Evolutionary conservation across 768 basidiomycete species (phyloP).

Genomic region (Trametes villosa): DNA sequence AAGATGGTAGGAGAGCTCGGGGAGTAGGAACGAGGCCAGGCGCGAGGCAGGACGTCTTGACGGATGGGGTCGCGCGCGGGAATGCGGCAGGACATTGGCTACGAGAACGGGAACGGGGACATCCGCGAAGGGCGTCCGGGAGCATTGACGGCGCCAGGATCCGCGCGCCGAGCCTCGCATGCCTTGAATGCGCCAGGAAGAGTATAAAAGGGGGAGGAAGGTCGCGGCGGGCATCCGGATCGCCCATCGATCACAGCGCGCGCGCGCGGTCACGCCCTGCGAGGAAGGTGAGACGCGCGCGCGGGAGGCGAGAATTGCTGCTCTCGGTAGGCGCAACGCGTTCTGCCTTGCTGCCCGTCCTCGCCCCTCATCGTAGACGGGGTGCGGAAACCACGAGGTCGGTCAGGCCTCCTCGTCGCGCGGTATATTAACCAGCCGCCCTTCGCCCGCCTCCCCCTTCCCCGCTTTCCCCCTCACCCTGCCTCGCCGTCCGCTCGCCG

Average conservation of each 20-base stretch:
- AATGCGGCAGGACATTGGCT: not conserved
- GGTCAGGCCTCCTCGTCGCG: conserved; percentile 5
- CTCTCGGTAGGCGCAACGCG: conserved; percentile 4
- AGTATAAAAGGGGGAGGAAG: not conserved
- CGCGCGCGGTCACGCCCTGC: conserved; percentile 10
- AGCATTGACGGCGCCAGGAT: not conserved
- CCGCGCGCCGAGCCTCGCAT: not conserved
- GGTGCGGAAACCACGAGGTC: conserved; percentile 18
- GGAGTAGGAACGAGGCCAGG: not conserved
- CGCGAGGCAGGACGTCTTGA: not conserved
- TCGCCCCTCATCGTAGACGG: not conserved
- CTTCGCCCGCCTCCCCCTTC: not conserved
- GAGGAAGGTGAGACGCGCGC: not conserved
- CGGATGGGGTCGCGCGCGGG: too few relatives aligned
- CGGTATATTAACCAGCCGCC: conserved; percentile 9
- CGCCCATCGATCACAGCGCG: conserved; percentile 20
- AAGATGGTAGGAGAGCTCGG: not conserved
- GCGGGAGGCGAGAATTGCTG: not conserved
- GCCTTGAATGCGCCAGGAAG: not conserved
- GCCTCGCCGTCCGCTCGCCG: too few relatives aligned
- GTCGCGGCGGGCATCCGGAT: conserved; percentile 3
- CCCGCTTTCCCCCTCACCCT: not conserved
- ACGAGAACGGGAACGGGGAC: not conserved
- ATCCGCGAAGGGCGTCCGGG: not conserved
- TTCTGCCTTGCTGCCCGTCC: conserved; percentile 3